Evolutionary conservation across 176 grass and related monocot species (phyloP).

Genomic region (Pharus latifolius): DNA sequence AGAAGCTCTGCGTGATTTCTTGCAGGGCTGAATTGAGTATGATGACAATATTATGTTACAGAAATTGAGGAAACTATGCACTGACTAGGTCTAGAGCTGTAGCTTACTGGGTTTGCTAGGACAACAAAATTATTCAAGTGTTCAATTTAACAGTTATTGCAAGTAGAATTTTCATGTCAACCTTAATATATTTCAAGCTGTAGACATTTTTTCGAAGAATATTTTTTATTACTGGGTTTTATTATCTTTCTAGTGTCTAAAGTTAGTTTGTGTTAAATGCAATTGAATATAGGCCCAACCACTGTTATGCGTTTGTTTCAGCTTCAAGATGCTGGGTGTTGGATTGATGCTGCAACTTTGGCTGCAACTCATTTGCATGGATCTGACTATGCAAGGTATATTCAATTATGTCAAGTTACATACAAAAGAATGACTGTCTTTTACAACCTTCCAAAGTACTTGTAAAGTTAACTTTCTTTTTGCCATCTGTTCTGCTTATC

Average conservation of each 20-base stretch:
- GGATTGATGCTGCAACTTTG: constrained; percentile 93
- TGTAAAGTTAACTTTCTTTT: not conserved
- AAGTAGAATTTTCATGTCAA: not conserved
- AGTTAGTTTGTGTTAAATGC: constrained; percentile 1
- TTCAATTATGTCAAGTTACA: not conserved
- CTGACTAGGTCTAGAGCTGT: not conserved
- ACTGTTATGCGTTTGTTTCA: constrained; percentile 28
- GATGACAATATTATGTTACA: too few relatives aligned
- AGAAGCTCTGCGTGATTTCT: too few relatives aligned
- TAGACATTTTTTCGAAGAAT: not conserved
- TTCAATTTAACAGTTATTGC: too few relatives aligned
- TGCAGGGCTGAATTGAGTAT: too few relatives aligned
- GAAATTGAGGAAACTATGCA: too few relatives aligned
- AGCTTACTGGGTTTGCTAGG: not conserved
- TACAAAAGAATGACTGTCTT: not conserved
- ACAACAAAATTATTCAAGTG: not conserved
- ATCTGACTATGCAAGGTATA: constrained; percentile 93
- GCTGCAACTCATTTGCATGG: constrained; percentile 93
- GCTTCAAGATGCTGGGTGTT: constrained; percentile 98
- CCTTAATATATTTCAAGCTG: not conserved
- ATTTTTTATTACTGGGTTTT: not conserved
- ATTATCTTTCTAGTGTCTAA: not conserved
- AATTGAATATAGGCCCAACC: not conserved
- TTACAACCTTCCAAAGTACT: not conserved
- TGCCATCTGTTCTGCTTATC: too few relatives aligned